A percentile compares a stretch with the other conserved stretches of the same genome.
These are phyloP conservation scores for Aspergillus baeticus DNA, from an alignment of 495 filamentous ascomycete genomes.

Conservation along the genomic window DNA sequence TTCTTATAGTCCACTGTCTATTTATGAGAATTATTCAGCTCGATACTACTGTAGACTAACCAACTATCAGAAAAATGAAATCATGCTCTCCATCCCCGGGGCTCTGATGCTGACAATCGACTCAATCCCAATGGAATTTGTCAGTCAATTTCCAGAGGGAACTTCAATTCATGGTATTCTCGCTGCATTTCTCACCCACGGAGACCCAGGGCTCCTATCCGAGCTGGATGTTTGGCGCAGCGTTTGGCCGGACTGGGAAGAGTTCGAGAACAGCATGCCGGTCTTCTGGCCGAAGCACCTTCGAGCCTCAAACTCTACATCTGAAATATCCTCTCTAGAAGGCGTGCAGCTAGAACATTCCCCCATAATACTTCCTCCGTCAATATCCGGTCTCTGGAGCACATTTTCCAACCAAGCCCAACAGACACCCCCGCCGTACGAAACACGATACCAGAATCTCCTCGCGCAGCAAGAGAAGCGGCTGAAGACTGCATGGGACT, in stretches of 20 bases:
- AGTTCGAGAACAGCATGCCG: slow-evolving; percentile 60
- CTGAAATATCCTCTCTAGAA: not conserved
- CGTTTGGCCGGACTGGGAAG: slow-evolving; percentile 55
- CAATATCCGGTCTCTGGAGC: slow-evolving; percentile 31
- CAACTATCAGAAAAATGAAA: slow-evolving; percentile 22
- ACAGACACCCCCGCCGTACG: slow-evolving; percentile 1
- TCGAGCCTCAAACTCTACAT: slow-evolving; percentile 19
- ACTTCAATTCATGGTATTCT: slow-evolving; percentile 64
- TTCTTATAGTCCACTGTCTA: not conserved
- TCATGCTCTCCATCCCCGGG: slow-evolving; percentile 60
- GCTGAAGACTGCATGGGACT: slow-evolving; percentile 54
- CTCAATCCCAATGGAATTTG: slow-evolving; percentile 47
- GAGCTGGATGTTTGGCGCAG: slow-evolving; percentile 54
- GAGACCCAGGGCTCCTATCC: slow-evolving; percentile 16
- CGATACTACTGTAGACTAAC: no score
- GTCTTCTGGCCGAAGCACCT: slow-evolving; percentile 55
- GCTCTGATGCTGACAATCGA: slow-evolving; percentile 59
- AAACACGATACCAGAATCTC: slow-evolving; percentile 38
- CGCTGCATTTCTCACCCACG: slow-evolving; percentile 60
- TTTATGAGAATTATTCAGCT: no score
- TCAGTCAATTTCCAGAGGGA: slow-evolving; percentile 39
- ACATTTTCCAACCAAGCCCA: slow-evolving; percentile 8
- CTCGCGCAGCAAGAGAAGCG: slow-evolving; percentile 61
- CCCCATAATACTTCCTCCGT: slow-evolving; percentile 26
- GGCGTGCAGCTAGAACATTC: not conserved